These are phyloP conservation scores for Neurospora discreta DNA, from an alignment of 495 filamentous ascomycete genomes.

Conservation along the genomic window DNA sequence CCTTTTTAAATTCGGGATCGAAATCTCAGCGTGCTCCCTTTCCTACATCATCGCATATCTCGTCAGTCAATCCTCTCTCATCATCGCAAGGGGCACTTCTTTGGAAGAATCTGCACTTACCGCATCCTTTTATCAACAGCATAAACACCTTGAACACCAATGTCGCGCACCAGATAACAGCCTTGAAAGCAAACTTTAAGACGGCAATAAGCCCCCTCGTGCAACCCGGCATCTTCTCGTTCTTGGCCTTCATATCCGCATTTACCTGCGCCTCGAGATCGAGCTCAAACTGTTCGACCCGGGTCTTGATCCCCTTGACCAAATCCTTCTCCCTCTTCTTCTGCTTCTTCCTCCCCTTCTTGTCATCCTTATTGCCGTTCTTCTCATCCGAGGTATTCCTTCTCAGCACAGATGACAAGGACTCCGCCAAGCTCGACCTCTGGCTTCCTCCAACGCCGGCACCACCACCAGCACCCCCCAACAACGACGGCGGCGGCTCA, in stretches of 20 bases:
- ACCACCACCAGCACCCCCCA: slow-evolving; percentile 12
- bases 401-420: background rate
- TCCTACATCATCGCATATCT: background rate
- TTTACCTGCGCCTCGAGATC: slow-evolving; percentile 42
- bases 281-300: slow-evolving; percentile 43
- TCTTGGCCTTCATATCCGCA: slow-evolving; percentile 30
- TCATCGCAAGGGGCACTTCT: slow-evolving; percentile 10
- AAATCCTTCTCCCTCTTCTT: slow-evolving; percentile 8
- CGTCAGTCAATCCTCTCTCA: background rate
- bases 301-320: slow-evolving; percentile 12
- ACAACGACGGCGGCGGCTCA: slow-evolving; percentile 36
- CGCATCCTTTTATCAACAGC: slow-evolving; percentile 25
- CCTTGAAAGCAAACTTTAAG: slow-evolving; percentile 32
- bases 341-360: slow-evolving; percentile 11
- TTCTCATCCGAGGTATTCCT: slow-evolving; percentile 12
- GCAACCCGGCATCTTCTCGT: slow-evolving; percentile 30
- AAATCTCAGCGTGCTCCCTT: background rate
- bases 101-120: slow-evolving; percentile 27
- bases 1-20: background rate
- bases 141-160: slow-evolving; percentile 32
- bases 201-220: slow-evolving; percentile 29
- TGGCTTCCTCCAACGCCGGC: slow-evolving; percentile 12
- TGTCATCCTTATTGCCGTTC: slow-evolving; percentile 5
- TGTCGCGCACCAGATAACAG: slow-evolving; percentile 34
- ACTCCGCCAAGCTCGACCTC: slow-evolving; percentile 13